These are phyloP conservation scores for Phoma sp. DNA, from an alignment of 2,329 filamentous ascomycete species.

Conservation along the genomic window DNA sequence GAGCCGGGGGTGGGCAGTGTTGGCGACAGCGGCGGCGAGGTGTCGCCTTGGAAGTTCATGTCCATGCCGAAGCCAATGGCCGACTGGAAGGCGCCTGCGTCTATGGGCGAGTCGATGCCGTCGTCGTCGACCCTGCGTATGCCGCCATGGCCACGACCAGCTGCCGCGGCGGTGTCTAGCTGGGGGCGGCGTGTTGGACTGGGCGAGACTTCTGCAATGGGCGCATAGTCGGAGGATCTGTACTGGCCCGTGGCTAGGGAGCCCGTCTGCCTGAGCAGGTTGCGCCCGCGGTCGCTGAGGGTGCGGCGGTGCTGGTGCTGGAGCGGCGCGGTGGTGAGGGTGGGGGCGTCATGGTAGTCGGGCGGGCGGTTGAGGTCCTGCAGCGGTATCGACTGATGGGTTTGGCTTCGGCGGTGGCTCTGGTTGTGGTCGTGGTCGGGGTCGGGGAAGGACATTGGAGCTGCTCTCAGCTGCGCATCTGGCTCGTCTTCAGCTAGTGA, in stretches of 20 bases:
- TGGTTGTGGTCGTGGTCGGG: slow-evolving; percentile 46
- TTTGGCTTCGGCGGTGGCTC: slow-evolving; percentile 54
- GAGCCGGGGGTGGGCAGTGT: slow-evolving; percentile 41
- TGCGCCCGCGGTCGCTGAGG: slow-evolving; percentile 57
- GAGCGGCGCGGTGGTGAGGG: slow-evolving; percentile 34
- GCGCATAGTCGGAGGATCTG: slow-evolving; percentile 56
- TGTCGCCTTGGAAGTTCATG: slow-evolving; percentile 53
- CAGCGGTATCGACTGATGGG: slow-evolving; percentile 72
- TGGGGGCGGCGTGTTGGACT: slow-evolving; percentile 51
- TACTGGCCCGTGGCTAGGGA: slow-evolving; percentile 51
- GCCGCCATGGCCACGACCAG: slow-evolving; percentile 32
- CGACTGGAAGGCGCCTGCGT: slow-evolving; percentile 56
- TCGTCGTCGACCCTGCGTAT: slow-evolving; percentile 42
- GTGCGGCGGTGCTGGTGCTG: slow-evolving; percentile 50
- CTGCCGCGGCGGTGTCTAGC: slow-evolving; percentile 46
- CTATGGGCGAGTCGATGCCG: slow-evolving; percentile 50
- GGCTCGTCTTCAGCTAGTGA: slow-evolving; percentile 36
- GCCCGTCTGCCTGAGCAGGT: slow-evolving; percentile 54
- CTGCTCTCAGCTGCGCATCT: slow-evolving; percentile 40
- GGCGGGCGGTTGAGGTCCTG: slow-evolving; percentile 59
- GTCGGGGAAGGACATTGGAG: slow-evolving; percentile 58
- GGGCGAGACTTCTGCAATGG: slow-evolving; percentile 60
- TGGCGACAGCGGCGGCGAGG: slow-evolving; percentile 34
- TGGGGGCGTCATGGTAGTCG: slow-evolving; percentile 40
- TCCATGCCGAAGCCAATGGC: slow-evolving; percentile 57